phyloP scores from a whole-genome alignment of 306 rosid species.

The Arachis stenosperma region DNA sequence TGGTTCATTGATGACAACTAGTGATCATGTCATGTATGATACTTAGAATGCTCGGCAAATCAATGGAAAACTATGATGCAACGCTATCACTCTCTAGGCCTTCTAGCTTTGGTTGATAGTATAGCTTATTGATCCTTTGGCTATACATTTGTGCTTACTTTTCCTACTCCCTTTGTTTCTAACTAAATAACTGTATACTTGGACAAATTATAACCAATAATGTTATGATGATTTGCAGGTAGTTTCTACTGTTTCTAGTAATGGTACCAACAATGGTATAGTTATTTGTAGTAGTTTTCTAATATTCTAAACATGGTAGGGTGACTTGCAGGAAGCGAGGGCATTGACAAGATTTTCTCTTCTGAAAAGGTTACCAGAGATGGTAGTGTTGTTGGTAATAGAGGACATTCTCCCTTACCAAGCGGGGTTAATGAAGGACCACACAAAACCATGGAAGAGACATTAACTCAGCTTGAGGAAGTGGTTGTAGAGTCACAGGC shows the following conservation, averaged over 20 bases:
- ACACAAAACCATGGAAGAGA: constrained; percentile 53
- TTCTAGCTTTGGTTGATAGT: constrained; percentile 1
- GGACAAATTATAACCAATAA: too few relatives aligned
- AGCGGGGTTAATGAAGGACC: constrained; percentile 52
- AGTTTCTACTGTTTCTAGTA: too few relatives aligned
- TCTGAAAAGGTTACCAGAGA: constrained; percentile 60
- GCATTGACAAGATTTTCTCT: constrained; percentile 80
- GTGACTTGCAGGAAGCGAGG: constrained; percentile 79
- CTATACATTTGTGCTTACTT: neutral
- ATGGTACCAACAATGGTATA: too few relatives aligned
- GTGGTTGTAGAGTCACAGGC: constrained; percentile 65
- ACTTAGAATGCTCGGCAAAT: constrained; percentile 2
- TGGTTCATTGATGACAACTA: constrained; percentile 4
- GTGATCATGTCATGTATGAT: constrained; percentile 6
- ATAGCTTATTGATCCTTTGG: neutral
- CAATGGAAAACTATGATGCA: neutral
- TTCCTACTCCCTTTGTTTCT: neutral
- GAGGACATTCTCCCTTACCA: constrained; percentile 56
- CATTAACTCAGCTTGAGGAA: constrained; percentile 73
- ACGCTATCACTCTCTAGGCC: neutral
- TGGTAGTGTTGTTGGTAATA: constrained; percentile 55
- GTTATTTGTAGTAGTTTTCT: neutral
- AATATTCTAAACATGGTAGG: constrained; percentile 24
- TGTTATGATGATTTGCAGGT: too few relatives aligned
- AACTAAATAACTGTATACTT: too few relatives aligned